Conservation (phyloP, 345 rosid species). For the Populus nigra region DNA sequence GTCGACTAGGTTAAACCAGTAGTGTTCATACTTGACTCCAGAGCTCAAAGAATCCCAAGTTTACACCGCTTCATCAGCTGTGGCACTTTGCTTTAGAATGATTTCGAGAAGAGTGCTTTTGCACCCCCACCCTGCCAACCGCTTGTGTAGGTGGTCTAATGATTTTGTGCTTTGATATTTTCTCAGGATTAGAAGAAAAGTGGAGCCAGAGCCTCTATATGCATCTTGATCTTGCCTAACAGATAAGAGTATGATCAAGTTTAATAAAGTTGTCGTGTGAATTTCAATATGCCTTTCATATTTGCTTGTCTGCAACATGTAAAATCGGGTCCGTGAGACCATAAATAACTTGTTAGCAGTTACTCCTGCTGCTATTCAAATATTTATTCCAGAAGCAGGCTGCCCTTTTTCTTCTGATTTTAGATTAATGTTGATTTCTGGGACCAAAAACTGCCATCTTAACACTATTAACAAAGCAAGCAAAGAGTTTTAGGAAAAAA, state of each 20-base stretch:
- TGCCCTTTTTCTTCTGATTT: not conserved
- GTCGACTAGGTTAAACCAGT: not conserved
- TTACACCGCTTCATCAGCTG: not conserved
- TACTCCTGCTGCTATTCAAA: no score
- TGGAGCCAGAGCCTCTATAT: slow-evolving; percentile 73
- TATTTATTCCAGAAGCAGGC: no score
- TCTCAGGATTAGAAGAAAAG: slow-evolving; percentile 74
- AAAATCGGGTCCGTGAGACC: not conserved
- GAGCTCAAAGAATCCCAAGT: not conserved
- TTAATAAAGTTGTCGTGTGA: not conserved
- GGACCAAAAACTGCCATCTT: no score
- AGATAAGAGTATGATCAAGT: not conserved
- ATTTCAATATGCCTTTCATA: not conserved
- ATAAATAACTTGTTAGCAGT: no score
- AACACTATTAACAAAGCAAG: no score
- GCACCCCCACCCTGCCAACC: not conserved
- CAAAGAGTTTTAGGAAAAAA: no score
- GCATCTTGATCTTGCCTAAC: slow-evolving; percentile 32
- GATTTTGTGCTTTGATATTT: not conserved
- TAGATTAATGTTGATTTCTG: no score
- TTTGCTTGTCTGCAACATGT: not conserved
- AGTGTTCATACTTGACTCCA: not conserved
- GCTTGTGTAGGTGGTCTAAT: not conserved
- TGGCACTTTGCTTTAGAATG: not conserved
- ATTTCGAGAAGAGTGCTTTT: not conserved